Conservation (phyloP, 306 rosid genomes). For the Citrullus mucosospermus region DNA sequence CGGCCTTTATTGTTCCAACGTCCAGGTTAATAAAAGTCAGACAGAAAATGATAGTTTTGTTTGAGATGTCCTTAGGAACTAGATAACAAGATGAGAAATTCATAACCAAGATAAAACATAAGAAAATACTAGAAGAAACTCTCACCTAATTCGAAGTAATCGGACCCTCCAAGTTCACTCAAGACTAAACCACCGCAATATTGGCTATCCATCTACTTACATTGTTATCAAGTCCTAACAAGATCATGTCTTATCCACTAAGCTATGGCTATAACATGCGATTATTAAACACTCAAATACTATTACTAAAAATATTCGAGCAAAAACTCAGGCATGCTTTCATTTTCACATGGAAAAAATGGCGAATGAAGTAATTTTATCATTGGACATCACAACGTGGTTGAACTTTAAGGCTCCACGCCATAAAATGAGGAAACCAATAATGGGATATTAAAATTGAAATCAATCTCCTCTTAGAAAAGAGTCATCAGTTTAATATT, state of each 20-base stretch:
- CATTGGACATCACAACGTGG: not conserved
- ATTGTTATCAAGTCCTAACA: not conserved
- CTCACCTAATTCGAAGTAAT: not conserved
- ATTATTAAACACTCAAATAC: not conserved
- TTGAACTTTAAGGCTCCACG: not conserved
- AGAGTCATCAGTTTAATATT: not conserved
- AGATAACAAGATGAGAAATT: not conserved
- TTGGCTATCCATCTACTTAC: not conserved
- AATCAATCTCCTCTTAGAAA: not conserved
- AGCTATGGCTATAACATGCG: not conserved
- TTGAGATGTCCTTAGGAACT: not conserved
- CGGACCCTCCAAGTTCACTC: not conserved
- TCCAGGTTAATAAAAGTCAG: not conserved
- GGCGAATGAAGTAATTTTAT: not conserved
- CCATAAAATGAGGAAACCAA: not conserved
- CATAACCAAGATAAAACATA: not conserved
- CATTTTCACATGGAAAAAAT: not conserved
- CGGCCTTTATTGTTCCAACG: not conserved
- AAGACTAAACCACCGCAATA: not conserved
- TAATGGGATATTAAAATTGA: not conserved
- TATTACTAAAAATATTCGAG: not conserved
- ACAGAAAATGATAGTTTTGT: not conserved
- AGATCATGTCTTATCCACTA: not conserved
- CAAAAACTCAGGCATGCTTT: not conserved
- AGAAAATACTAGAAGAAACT: not conserved